Conservation (phyloP, 2,329 filamentous ascomycete species). For the Rutstroemia sp. region DNA sequence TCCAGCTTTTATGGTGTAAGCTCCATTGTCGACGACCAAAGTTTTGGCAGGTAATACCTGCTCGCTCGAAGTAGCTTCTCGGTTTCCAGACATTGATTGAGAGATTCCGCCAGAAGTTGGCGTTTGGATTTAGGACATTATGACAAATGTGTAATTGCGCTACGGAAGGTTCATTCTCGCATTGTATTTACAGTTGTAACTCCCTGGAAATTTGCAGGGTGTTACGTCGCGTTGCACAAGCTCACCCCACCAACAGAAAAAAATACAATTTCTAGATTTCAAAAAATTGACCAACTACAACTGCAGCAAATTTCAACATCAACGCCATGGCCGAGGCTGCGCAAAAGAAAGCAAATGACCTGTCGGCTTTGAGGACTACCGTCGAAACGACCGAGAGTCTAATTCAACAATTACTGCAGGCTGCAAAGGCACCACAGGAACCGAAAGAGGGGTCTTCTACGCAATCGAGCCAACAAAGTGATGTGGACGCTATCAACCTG, state of each 20-base stretch:
- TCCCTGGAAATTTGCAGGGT: not conserved
- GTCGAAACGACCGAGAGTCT: slow-evolving; percentile 19
- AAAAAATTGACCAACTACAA: not conserved
- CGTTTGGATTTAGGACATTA: not conserved
- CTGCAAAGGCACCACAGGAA: not conserved
- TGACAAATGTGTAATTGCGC: not conserved
- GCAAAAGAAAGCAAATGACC: slow-evolving; percentile 14
- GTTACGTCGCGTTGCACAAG: slow-evolving; percentile 6
- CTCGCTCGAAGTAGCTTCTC: slow-evolving; percentile 45
- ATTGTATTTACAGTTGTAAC: no score
- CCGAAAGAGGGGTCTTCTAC: slow-evolving; percentile 5
- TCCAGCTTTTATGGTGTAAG: slow-evolving; percentile 84
- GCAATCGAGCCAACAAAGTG: slow-evolving; percentile 6
- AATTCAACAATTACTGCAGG: slow-evolving; percentile 22
- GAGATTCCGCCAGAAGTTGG: not conserved
- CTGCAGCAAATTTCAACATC: not conserved
- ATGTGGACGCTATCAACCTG: slow-evolving; percentile 54
- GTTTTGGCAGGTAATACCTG: slow-evolving; percentile 55
- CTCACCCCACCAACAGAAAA: slow-evolving; percentile 6
- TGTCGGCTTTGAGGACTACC: slow-evolving; percentile 19
- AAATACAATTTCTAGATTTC: slow-evolving; percentile 6
- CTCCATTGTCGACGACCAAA: slow-evolving; percentile 90
- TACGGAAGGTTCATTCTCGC: no score
- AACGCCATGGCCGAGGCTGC: slow-evolving; percentile 11
- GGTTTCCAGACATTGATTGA: slow-evolving; percentile 10